Base-by-base conservation (phyloP, 257 asterid genomes). In the Marsdenia floribunda region DNA sequence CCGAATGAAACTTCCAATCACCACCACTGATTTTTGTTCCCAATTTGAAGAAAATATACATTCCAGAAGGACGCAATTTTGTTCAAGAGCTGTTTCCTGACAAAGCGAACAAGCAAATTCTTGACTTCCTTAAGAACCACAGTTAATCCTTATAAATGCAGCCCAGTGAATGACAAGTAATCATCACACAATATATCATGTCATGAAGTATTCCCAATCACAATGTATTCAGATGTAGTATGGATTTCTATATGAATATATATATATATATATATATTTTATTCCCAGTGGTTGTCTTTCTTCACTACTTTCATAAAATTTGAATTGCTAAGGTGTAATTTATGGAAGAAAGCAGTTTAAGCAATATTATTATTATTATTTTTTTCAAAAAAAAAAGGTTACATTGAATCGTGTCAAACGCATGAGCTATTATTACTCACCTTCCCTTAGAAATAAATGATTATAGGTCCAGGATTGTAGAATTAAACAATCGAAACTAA, bases 11-110 rank as follows among this genome's bases (percentile, higher is more conserved):
- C n/a, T n/a, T n/a, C n/a, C n/a, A n/a, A n/a, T n/a, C n/a, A n/a
- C n/a, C n/a, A n/a, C n/a, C n/a, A n/a, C n/a, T n/a, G 71, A 15
- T 24, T 19, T 82, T 83, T 14, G 89, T 83, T 65, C 89, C 97
- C 6, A 83, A 85, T 21, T 46, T 84, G 82, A 87, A 89, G 83
- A 86, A 87, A 6, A 78, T 75, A 50, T 86, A 64, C 47, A 53
- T 91, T 58, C 84, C 88, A 1, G 93, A 85, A 82, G 97, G 93
- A n/a, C 47, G 82, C 68, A 92, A 89, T 80, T 91, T 91, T 53
- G 87, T 89, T 80, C 96, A 89, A 76, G 93, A 89, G 85, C 97
- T 88, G 68, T 83, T 84, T 26, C 91, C 97, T 6, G 75, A 81
- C 19, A 83, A 83, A 67, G 88, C 86, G 40, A 89, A 84, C 68